Conservation (phyloP, 1,284 basidiomycete genomes). For the Boletus semigastroideus region DNA sequence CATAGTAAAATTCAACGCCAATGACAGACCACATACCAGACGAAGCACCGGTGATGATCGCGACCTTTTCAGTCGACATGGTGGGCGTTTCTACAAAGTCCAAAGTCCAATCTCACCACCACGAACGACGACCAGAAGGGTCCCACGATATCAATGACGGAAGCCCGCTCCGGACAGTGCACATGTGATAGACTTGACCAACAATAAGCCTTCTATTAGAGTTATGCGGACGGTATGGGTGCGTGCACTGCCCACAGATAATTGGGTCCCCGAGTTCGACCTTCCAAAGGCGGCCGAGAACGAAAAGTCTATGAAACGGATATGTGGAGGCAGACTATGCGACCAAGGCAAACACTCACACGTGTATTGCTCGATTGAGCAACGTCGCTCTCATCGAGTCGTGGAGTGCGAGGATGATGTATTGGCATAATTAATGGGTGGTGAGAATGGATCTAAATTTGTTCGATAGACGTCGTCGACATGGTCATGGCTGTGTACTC, state of each 20-base stretch:
- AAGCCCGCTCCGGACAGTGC: not conserved
- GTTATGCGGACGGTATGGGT: too few relatives aligned
- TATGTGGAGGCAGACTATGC: not conserved
- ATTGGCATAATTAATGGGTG: not conserved
- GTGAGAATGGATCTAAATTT: not conserved
- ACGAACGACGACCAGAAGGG: not conserved
- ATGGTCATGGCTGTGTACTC: conserved; percentile 6
- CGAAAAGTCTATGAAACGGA: not conserved
- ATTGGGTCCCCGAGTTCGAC: not conserved
- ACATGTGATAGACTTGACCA: not conserved
- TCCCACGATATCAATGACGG: not conserved
- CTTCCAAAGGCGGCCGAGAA: not conserved
- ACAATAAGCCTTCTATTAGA: too few relatives aligned
- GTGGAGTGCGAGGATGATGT: not conserved
- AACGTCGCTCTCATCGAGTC: not conserved
- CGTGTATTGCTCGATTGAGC: not conserved
- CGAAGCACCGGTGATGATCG: conserved; percentile 28
- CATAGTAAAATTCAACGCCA: too few relatives aligned
- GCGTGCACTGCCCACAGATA: not conserved
- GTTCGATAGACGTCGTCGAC: not conserved
- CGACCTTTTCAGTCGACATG: conserved; percentile 26
- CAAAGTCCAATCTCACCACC: not conserved
- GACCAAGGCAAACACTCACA: not conserved
- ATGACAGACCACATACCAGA: conserved; percentile 14
- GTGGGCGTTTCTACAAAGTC: not conserved